These are phyloP conservation scores for Clausena lansium DNA, from an alignment of 345 rosid species.

Conservation along the genomic window DNA sequence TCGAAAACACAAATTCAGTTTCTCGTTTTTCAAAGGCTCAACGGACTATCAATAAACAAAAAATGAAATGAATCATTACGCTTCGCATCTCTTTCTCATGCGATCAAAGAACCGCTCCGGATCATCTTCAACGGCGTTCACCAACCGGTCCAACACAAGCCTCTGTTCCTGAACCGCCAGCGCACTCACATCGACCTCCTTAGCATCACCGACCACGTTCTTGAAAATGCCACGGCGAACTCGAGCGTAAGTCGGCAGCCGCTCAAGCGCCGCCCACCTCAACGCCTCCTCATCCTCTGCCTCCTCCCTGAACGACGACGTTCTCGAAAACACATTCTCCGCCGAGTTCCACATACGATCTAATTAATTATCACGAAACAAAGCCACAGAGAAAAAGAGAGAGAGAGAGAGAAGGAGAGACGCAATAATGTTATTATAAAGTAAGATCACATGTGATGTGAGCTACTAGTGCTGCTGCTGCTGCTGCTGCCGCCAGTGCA, in stretches of 20 bases:
- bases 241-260: conserved; percentile 75
- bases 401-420: not conserved
- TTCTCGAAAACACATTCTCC: conserved; percentile 67
- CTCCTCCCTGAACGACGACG: conserved; percentile 61
- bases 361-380: not conserved
- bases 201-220: conserved; percentile 62
- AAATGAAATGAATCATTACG: conserved; percentile 38
- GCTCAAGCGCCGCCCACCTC: conserved; percentile 89
- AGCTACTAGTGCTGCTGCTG: not conserved
- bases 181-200: conserved; percentile 67
- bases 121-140: conserved; percentile 71
- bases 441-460: not conserved
- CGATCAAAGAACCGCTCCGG: conserved; percentile 83
- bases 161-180: conserved; percentile 68
- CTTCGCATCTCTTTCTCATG: conserved; percentile 69
- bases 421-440: not conserved
- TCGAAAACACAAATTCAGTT: not conserved
- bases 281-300: conserved; percentile 78
- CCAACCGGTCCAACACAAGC: conserved; percentile 71
- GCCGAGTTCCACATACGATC: conserved; percentile 82
- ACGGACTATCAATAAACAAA: not conserved
- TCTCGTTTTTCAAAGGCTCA: not conserved
- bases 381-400: not conserved
- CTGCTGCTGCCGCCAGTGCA: not conserved
- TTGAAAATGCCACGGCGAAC: conserved; percentile 76